Conservation (phyloP, 768 basidiomycete genomes). For the Mycena filopes region DNA sequence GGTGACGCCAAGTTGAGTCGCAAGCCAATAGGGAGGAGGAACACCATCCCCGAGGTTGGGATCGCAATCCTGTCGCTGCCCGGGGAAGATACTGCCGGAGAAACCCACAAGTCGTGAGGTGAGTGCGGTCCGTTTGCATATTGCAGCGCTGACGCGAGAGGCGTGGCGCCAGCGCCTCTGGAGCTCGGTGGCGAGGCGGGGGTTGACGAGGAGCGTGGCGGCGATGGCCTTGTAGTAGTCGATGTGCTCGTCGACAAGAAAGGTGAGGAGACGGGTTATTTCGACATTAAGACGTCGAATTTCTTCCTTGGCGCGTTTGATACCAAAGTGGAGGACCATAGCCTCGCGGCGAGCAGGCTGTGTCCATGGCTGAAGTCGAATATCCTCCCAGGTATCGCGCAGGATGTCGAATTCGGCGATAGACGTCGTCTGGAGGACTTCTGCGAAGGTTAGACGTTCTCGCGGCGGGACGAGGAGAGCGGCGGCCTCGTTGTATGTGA, state of each 20-base stretch:
- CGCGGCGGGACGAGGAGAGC: background rate
- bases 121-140: background rate
- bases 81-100: conserved; percentile 3
- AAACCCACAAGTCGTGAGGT: conserved; percentile 2
- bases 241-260: background rate
- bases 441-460: background rate
- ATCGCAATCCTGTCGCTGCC: background rate
- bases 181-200: background rate
- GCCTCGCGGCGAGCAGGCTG: background rate
- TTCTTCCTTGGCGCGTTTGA: background rate
- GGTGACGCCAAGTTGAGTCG: background rate
- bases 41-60: background rate
- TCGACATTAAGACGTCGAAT: conserved; percentile 2
- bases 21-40: background rate
- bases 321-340: background rate
- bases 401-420: background rate
- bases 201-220: background rate
- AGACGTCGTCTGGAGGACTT: background rate
- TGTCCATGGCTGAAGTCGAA: background rate
- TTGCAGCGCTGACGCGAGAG: background rate
- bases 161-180: conserved; percentile 7
- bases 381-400: background rate
- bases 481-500: background rate
- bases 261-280: background rate
- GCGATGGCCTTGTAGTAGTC: conserved; percentile 1